phyloP scores from a whole-genome alignment of 2,329 filamentous ascomycete species.

The Hyphodiscus sp. region DNA sequence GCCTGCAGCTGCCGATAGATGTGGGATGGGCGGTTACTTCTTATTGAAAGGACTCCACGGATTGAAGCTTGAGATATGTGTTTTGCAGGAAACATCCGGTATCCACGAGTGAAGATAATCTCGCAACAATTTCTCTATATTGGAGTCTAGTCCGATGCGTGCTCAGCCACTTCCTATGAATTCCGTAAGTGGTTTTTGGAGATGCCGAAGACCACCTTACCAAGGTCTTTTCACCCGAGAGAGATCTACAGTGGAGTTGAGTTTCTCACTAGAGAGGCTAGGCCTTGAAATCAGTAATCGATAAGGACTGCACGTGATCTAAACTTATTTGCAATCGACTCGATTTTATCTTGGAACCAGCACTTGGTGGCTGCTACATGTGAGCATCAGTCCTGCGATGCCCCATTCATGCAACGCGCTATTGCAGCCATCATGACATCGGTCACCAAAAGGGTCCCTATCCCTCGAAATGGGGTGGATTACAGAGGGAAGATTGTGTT shows the following conservation, averaged over 20 bases:
- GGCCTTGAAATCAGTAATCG: background rate
- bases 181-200: background rate
- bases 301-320: background rate
- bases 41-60: background rate
- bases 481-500: slow-evolving; percentile 92
- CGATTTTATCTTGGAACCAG: background rate
- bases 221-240: slow-evolving; percentile 3
- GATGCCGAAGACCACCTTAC: background rate
- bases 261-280: no score
- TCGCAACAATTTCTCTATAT: slow-evolving; percentile 1
- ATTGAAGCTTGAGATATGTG: slow-evolving; percentile 7
- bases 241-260: background rate
- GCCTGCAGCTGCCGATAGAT: background rate
- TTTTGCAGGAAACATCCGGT: slow-evolving; percentile 9
- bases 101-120: slow-evolving; percentile 3
- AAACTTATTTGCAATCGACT: background rate
- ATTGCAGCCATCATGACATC: slow-evolving; percentile 52
- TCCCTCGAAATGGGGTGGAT: slow-evolving; percentile 83
- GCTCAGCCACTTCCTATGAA: background rate
- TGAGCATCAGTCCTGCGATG: slow-evolving; percentile 14
- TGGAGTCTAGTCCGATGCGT: background rate
- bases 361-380: background rate
- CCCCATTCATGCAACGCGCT: slow-evolving; percentile 25
- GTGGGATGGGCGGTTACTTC: background rate
- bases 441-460: slow-evolving; percentile 63